Evolutionary conservation across 306 rosid species (phyloP), one percentile per base, ranked within the genome.

Genomic region (Dalbergia cultrata): DNA sequence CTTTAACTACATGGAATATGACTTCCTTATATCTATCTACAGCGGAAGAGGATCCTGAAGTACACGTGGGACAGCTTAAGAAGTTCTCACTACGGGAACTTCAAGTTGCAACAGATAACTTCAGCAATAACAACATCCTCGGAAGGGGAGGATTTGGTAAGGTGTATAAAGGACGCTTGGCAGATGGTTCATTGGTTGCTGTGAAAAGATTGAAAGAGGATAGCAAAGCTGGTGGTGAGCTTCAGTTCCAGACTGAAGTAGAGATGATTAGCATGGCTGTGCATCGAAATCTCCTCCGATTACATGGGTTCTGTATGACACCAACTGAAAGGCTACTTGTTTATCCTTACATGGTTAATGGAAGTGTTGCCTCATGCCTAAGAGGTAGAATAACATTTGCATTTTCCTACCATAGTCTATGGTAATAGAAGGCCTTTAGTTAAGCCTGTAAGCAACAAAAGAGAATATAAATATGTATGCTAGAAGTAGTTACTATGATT

Each of bases 241-340:
- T 92, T 78, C 93, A 91, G 82, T 91, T 89, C 88, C 97, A 91
- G 77, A 91, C 97, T 17, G 92, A 91, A 85, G 93, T 91, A 13
- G 93, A 91, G 92, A 91, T 91, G 93, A 91, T 91, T 71, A 91
- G 93, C 79, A 81, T 90, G 94, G 97, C 94, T 16, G 94, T 92
- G 67, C 97, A 92, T 80, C 91, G 94, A 60, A 92, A 92, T 76
- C 97, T 90, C 62, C 90, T 92, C 73, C 85, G 92, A 19, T 74
- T 92, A 33, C 91, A 91, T 26, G 92, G 97, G 18, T 90, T 92
- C 75, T 92, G 94, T 80, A 88, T 90, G 97, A 92, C 92, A 19
- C 97, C 97, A 43, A 92, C 94, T 11, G 94, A 92, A 65, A 87
- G 97, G 62, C 85, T 92, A 72, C 97, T 92, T 77, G 94, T 92